These are phyloP conservation scores for Marchantia polymorpha DNA, from an alignment of 225 moss, liverwort and hornwort species.

Conservation along the genomic window DNA sequence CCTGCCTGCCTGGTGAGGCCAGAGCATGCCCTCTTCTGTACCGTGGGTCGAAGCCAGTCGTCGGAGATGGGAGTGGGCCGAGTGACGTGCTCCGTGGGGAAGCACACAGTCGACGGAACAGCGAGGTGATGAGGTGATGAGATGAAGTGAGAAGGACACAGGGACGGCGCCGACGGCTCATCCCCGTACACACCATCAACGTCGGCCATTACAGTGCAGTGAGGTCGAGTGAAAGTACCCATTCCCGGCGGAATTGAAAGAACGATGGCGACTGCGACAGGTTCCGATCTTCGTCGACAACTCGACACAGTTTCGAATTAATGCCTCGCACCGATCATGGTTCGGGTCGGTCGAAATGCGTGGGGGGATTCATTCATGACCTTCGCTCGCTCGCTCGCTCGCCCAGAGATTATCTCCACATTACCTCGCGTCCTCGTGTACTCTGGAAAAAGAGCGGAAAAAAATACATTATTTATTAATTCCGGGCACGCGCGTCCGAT, in stretches of 20 bases:
- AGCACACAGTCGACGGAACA: neutral
- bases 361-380: neutral
- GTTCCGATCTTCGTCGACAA: neutral
- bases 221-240: neutral
- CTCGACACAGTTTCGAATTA: neutral
- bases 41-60: no score
- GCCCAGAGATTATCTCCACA: neutral
- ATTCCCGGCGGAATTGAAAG: neutral
- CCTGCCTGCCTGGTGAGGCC: neutral
- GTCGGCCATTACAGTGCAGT: no score
- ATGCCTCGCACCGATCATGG: neutral
- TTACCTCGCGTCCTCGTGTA: slow-evolving; percentile 1
- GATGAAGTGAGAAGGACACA: neutral
- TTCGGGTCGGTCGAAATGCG: neutral
- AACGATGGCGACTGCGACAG: neutral
- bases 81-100: neutral
- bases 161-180: neutral
- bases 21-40: neutral
- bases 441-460: neutral
- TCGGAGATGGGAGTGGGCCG: neutral
- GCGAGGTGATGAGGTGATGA: neutral
- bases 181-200: neutral
- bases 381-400: no score
- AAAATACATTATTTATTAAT: neutral
- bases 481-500: neutral